Conservation (phyloP, 2,329 filamentous ascomycete species). For the Phoma sp. region DNA sequence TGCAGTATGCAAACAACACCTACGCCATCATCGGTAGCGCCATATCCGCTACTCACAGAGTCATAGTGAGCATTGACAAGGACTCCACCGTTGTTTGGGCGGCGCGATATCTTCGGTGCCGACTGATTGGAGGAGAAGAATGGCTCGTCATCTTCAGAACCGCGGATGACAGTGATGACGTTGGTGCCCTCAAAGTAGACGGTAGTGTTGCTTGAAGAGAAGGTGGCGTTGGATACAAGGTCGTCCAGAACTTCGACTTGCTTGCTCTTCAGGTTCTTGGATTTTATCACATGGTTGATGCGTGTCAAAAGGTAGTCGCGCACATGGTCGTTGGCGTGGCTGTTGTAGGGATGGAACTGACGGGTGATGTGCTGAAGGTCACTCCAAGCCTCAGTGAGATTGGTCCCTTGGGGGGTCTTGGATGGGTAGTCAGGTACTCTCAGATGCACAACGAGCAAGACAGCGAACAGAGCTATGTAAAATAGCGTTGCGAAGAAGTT, state of each 20-base stretch:
- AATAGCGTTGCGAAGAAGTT: conserved; percentile 76
- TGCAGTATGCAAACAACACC: conserved; percentile 87
- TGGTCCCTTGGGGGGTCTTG: conserved; percentile 66
- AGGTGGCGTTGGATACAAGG: conserved; percentile 77
- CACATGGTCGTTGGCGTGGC: conserved; percentile 78
- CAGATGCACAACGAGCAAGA: conserved; percentile 75
- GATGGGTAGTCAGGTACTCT: conserved; percentile 71
- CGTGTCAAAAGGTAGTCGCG: conserved; percentile 76
- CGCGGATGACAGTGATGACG: conserved; percentile 88
- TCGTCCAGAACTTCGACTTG: conserved; percentile 78
- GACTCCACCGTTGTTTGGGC: conserved; percentile 71
- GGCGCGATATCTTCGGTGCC: conserved; percentile 40
- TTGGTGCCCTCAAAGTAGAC: conserved; percentile 94
- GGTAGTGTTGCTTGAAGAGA: conserved; percentile 57
- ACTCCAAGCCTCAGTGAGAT: conserved; percentile 84
- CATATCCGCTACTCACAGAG: conserved; percentile 88
- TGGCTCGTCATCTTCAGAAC: conserved; percentile 71
- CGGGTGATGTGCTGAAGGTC: conserved; percentile 79
- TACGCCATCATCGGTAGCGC: conserved; percentile 92
- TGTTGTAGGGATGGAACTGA: conserved; percentile 88
- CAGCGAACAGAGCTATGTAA: conserved; percentile 79
- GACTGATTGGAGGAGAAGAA: conserved; percentile 67
- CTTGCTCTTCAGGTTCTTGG: conserved; percentile 53
- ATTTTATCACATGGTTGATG: conserved; percentile 71
- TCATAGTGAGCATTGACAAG: conserved; percentile 96